Conservation (phyloP, 805 yeast species). For the Deakozyma indianensis region DNA sequence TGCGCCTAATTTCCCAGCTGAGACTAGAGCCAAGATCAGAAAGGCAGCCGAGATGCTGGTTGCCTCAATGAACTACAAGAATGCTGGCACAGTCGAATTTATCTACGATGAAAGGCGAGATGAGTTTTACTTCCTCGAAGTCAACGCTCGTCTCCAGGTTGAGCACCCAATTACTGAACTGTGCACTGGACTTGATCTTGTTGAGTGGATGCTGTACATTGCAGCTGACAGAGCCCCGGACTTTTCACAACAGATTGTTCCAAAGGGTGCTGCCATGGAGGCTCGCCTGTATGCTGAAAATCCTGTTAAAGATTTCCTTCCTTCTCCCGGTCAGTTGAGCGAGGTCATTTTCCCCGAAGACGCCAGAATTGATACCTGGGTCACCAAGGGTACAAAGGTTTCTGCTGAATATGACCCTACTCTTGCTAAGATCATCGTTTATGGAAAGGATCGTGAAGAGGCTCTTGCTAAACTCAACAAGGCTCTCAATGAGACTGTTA, state of each 20-base stretch:
- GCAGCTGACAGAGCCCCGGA: constrained; percentile 86
- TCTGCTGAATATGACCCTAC: constrained; percentile 96
- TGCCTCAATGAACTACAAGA: constrained; percentile 70
- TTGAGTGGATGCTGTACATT: constrained; percentile 89
- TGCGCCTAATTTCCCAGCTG: constrained; percentile 81
- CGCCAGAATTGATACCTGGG: constrained; percentile 96
- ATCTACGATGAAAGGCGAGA: constrained; percentile 78
- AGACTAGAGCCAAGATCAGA: constrained; percentile 62
- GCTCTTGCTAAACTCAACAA: constrained; percentile 62
- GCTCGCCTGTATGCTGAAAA: constrained; percentile 95
- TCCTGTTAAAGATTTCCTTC: constrained; percentile 88
- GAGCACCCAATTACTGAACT: constrained; percentile 96
- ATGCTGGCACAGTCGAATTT: constrained; percentile 97
- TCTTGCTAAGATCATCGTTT: constrained; percentile 89
- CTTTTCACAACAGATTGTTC: constrained; percentile 41
- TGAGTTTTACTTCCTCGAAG: constrained; percentile 89
- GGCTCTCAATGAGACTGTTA: constrained; percentile 76
- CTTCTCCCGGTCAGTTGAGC: constrained; percentile 89
- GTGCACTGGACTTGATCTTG: constrained; percentile 89
- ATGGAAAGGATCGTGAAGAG: constrained; percentile 77
- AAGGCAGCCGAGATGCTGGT: constrained; percentile 76
- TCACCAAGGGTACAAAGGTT: constrained; percentile 68
- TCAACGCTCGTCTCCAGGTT: constrained; percentile 91
- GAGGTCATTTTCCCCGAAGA: constrained; percentile 75
- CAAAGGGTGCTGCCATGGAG: constrained; percentile 88